Evolutionary conservation across 148 eudicot genomes (phyloP), one percentile per base, ranked within the genome.

Genomic region (Polygonum aviculare): DNA sequence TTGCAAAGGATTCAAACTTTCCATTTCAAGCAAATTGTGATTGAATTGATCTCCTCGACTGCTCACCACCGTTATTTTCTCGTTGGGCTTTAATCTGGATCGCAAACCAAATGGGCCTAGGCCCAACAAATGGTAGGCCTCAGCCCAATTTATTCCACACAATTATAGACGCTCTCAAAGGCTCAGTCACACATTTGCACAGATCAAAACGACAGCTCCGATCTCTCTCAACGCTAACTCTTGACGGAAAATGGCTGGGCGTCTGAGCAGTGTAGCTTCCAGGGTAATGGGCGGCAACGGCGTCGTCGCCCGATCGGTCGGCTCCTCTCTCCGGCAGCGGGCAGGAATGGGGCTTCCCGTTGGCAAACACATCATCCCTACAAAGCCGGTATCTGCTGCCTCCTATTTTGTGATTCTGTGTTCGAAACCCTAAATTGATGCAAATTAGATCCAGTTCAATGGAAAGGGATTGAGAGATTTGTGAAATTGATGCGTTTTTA

Each of bases 271-370:
- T 75, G 86, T 82, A 11, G 92, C 94, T 19, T 89, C 98, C 2
- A 75, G 79, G 52, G 87, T 95, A 45, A 79, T 93, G 77, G 94
- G 89, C 80, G 89, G 91, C 73, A 89, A 87, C 86, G 94, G 88
- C 77, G 90, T 89, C 82, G 90, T 87, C 40, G 40, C 79, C 35
- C 94, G 94, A 26, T 88, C 97, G 69, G 77, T 69, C 77, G 85
- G 78, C 26, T 77, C 92, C 50, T 88, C 97, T 70, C 88, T 92
- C 78, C 93, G 96, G 18, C 88, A 79, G 47, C 91, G 97, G 59
- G 82, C 97, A 44, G 97, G 98, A 48, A 89, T 94, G 94, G 98
- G 97, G 36, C 93, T 94, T 18, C 97, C 98, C 76, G 94, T 88
- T 83, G 98, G 97, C 76, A 91, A 88, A 75, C 94, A 90, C 84